phyloP scores from a whole-genome alignment of 225 moss, liverwort and hornwort genomes.

The Bryum argenteum region DNA sequence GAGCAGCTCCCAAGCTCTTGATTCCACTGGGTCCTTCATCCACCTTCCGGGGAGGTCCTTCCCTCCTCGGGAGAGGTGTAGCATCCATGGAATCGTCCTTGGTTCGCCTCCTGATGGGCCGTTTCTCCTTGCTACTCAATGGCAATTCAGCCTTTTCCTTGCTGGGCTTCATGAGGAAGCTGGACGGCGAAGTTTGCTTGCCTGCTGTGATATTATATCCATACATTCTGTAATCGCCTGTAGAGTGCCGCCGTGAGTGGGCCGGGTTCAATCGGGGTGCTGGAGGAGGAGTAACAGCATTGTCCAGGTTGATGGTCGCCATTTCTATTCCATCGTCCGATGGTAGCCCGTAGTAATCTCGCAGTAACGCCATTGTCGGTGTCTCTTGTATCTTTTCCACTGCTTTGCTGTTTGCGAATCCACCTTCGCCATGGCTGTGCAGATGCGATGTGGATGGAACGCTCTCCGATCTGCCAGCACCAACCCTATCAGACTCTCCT shows the following conservation, averaged over 20 bases:
- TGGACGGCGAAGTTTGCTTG: conserved; percentile 27
- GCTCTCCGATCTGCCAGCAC: conserved; percentile 37
- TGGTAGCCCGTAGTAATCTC: conserved; percentile 86
- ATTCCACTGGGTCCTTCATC: conserved; percentile 57
- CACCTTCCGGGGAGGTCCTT: conserved; percentile 43
- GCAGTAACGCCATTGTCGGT: conserved; percentile 90
- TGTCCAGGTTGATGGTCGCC: conserved; percentile 78
- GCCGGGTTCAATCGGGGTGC: conserved; percentile 38
- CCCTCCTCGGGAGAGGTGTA: conserved; percentile 40
- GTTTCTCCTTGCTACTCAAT: conserved; percentile 40
- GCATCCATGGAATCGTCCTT: conserved; percentile 46
- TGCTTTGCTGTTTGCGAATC: conserved; percentile 32
- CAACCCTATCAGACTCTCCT: not conserved
- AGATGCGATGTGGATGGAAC: conserved; percentile 20
- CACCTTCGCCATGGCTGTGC: conserved; percentile 31
- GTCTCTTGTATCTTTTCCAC: conserved; percentile 63
- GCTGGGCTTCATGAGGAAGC: conserved; percentile 44
- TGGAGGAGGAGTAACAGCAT: conserved; percentile 59
- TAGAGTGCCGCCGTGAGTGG: conserved; percentile 35
- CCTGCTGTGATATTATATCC: conserved; percentile 44
- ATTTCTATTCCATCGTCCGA: conserved; percentile 87
- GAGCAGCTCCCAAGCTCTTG: conserved; percentile 59
- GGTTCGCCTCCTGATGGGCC: conserved; percentile 70
- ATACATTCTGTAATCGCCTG: conserved; percentile 38
- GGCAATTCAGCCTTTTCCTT: conserved; percentile 48